phyloP scores from a whole-genome alignment of 352 stramenopile species.

The Phytophthora pluvialis region DNA sequence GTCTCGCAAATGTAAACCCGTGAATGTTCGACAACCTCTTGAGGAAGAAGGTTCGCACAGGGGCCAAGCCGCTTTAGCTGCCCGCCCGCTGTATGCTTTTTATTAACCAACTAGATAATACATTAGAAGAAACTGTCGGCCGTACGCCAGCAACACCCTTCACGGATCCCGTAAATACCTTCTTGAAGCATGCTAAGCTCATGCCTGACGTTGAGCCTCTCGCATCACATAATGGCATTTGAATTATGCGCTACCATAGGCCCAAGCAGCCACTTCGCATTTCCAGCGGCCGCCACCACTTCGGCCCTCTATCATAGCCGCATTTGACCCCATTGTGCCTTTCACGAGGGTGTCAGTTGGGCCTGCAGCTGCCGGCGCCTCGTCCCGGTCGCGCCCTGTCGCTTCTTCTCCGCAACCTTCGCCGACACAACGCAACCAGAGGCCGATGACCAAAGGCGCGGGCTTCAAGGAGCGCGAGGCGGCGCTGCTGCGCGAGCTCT shows the following conservation, averaged over 20 bases:
- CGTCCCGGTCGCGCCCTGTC: slow-evolving; percentile 33
- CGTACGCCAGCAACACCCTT: background rate
- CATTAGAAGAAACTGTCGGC: slow-evolving; percentile 21
- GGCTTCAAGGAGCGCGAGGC: slow-evolving; percentile 77
- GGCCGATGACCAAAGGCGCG: slow-evolving; percentile 19
- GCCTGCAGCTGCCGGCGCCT: slow-evolving; percentile 14
- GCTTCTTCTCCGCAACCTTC: slow-evolving; percentile 22
- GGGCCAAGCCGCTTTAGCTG: background rate
- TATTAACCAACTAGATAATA: slow-evolving; percentile 31
- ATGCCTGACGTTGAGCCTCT: background rate
- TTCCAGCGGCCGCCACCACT: slow-evolving; percentile 9
- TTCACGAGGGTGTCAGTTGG: background rate
- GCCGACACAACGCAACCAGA: slow-evolving; percentile 1
- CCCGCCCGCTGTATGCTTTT: slow-evolving; percentile 30
- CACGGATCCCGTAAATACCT: background rate
- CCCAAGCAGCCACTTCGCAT: background rate
- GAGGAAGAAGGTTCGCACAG: slow-evolving; percentile 18
- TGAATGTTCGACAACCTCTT: slow-evolving; percentile 12
- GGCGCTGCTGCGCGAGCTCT: slow-evolving; percentile 71
- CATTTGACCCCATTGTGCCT: background rate
- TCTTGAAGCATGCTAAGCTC: too few species aligned
- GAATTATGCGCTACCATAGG: background rate
- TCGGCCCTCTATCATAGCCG: background rate
- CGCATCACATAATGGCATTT: background rate
- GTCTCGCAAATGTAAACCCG: slow-evolving; percentile 58